These are phyloP conservation scores for Physcia stellaris DNA, from an alignment of 495 filamentous ascomycete species.

Conservation along the genomic window DNA sequence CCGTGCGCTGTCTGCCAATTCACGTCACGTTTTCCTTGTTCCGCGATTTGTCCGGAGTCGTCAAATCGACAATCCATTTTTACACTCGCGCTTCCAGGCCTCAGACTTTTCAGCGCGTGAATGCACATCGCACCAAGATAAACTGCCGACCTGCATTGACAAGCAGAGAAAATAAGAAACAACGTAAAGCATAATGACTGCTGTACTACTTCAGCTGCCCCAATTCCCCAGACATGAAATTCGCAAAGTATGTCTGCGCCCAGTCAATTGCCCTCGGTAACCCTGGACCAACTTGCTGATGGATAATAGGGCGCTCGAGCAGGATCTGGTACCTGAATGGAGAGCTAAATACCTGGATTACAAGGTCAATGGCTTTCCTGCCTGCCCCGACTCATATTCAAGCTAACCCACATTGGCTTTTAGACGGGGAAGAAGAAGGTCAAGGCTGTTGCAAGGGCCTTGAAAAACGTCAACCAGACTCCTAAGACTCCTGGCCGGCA, in stretches of 20 bases:
- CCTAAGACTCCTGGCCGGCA: conserved; percentile 34
- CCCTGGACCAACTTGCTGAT: conserved; percentile 17
- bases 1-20: no score
- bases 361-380: conserved; percentile 38
- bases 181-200: no score
- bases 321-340: conserved; percentile 86
- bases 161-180: no score
- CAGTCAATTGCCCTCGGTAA: neutral
- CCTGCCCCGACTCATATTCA: neutral
- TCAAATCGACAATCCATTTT: no score
- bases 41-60: no score
- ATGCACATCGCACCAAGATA: no score
- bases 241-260: conserved; percentile 40
- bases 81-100: no score
- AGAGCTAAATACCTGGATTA: conserved; percentile 84
- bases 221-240: conserved; percentile 53
- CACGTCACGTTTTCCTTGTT: no score
- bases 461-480: conserved; percentile 44
- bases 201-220: no score
- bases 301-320: conserved; percentile 56
- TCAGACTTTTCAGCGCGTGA: no score
- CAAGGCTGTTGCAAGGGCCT: conserved; percentile 61
- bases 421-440: conserved; percentile 77
- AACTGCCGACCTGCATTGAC: no score
- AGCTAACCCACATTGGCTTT: conserved; percentile 1